Conservation (phyloP, 371 early-diverging fungal genomes). For the Mucor lusitanicus region DNA sequence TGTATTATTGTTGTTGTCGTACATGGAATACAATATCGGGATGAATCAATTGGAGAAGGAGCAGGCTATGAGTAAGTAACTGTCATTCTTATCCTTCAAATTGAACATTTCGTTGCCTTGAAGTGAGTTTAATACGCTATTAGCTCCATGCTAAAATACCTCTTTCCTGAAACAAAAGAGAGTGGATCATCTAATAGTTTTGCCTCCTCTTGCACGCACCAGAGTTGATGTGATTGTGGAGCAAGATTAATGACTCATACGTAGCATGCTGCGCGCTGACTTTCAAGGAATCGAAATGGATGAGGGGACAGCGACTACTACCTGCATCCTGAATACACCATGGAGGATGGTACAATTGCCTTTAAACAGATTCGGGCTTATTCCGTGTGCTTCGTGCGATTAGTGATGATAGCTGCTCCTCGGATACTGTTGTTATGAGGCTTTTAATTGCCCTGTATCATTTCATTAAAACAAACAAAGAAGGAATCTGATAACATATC, state of each 20-base stretch:
- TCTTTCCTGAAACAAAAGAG: background rate
- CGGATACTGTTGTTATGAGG: background rate
- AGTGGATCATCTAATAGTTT: background rate
- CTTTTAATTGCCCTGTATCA: background rate
- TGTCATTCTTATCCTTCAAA: background rate
- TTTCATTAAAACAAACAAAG: background rate
- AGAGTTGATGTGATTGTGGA: background rate
- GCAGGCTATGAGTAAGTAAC: background rate
- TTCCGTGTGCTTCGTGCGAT: background rate
- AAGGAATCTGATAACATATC: background rate
- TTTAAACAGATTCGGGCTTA: background rate
- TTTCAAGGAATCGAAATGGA: background rate
- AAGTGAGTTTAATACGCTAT: background rate
- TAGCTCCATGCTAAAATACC: background rate
- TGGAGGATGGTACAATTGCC: background rate
- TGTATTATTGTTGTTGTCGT: background rate
- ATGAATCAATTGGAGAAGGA: background rate
- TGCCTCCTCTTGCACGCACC: background rate
- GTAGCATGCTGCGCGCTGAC: background rate
- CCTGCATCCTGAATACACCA: background rate
- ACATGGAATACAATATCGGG: background rate
- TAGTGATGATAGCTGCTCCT: background rate
- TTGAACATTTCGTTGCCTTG: background rate
- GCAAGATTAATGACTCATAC: background rate
- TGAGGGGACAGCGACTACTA: background rate